phyloP scores from a whole-genome alignment of 345 rosid species.

The Gossypium bickii region DNA sequence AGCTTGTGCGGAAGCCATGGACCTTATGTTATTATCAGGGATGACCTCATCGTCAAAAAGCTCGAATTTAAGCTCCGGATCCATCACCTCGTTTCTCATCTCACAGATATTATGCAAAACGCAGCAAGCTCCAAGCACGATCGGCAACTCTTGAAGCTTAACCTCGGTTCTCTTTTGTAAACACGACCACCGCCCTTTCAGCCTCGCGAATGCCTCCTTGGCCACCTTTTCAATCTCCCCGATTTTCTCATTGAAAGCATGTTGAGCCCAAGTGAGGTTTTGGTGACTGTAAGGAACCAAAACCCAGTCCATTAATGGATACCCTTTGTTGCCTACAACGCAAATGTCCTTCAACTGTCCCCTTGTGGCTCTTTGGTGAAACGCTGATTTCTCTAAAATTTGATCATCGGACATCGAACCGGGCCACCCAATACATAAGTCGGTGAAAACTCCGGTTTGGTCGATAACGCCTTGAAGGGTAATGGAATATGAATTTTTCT shows the following conservation, averaged over 20 bases:
- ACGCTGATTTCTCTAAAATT: constrained; percentile 2
- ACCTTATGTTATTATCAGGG: background rate
- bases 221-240: background rate
- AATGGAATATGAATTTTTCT: background rate
- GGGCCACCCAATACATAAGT: constrained; percentile 3
- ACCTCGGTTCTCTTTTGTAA: constrained; percentile 14
- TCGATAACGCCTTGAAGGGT: constrained; percentile 8
- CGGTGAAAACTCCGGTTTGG: background rate
- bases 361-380: background rate
- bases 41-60: constrained; percentile 2
- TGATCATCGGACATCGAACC: constrained; percentile 10
- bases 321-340: background rate
- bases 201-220: background rate
- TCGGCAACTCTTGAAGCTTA: constrained; percentile 5
- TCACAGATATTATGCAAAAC: constrained; percentile 8
- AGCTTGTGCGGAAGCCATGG: background rate
- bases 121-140: constrained; percentile 6
- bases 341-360: constrained; percentile 5
- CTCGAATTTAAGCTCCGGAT: background rate
- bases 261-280: constrained; percentile 6
- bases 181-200: constrained; percentile 7
- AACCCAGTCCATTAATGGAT: constrained; percentile 3
- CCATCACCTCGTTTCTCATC: constrained; percentile 6
- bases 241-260: constrained; percentile 7
- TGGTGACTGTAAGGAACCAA: constrained; percentile 1